Conservation (phyloP, 2,329 filamentous ascomycete species). For the Trematosphaeria pertusa region DNA sequence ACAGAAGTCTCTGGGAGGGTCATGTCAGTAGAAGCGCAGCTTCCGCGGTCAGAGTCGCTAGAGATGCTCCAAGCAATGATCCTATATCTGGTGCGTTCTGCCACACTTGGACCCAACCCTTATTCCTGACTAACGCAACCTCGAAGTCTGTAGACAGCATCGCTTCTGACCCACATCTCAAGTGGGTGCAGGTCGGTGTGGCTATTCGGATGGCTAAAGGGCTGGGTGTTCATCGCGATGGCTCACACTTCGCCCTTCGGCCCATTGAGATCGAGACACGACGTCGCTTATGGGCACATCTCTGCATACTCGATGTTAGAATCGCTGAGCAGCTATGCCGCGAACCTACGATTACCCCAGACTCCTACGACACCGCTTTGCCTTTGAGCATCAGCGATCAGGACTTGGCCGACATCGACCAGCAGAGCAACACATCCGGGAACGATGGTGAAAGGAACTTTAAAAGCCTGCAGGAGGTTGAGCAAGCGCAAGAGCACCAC, state of each 20-base stretch:
- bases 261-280: slow-evolving; percentile 73
- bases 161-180: slow-evolving; percentile 13
- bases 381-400: slow-evolving; percentile 72
- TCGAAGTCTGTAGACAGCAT: slow-evolving; percentile 20
- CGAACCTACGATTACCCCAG: slow-evolving; percentile 68
- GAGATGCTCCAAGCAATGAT: slow-evolving; percentile 26
- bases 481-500: slow-evolving; percentile 16
- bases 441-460: slow-evolving; percentile 10
- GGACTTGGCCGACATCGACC: slow-evolving; percentile 54
- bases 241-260: slow-evolving; percentile 67
- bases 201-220: slow-evolving; percentile 24
- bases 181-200: slow-evolving; percentile 23
- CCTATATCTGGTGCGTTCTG: slow-evolving; percentile 21
- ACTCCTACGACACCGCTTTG: slow-evolving; percentile 75
- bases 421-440: slow-evolving; percentile 7
- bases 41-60: slow-evolving; percentile 15
- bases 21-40: slow-evolving; percentile 12
- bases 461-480: slow-evolving; percentile 18
- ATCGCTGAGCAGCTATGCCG: slow-evolving; percentile 76
- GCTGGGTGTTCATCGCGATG: slow-evolving; percentile 40
- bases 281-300: slow-evolving; percentile 74
- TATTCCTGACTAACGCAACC: slow-evolving; percentile 3
- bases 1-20: slow-evolving; percentile 19
- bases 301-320: slow-evolving; percentile 75
- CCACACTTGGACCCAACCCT: background rate